Base-by-base conservation (phyloP, 2,329 filamentous ascomycete genomes). In the Xylariales sp. region DNA sequence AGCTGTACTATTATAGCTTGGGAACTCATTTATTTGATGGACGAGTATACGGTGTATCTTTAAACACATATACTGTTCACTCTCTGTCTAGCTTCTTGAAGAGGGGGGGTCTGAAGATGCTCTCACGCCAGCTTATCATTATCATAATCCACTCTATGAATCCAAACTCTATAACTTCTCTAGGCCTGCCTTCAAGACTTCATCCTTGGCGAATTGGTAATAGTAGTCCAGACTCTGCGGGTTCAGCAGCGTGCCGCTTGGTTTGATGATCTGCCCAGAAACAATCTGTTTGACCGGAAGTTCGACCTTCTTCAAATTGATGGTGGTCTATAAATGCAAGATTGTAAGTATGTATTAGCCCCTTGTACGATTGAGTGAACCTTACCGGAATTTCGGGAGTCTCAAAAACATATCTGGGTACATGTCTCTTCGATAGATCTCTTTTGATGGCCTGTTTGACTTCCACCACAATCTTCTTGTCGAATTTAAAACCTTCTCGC, bases 301-400 rank as follows among this genome's bases (percentile, higher is more conserved):
- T 57, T 93, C 87, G 4, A 93, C 87, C 60, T 93, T 93, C 59
- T 93, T 93, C 34, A 87, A 62, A 55, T 91, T 93, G 45, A 93
- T 80, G 0, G 87, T 93, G 0, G 81, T 85, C 80, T 88, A n/a
- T 17, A 8, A 11, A 3, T n/a, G n/a, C n/a, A n/a, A n/a, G n/a
- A n/a, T n/a, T n/a, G n/a, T 25, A 30, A 10, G 32, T 56, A 23
- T 60, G 51, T 3, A 14, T 12, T 4, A 2, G 4, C 12, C 28
- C 25, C 12, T n/a, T 4, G 17, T 18, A 19, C 11, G 15, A 18
- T 35, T 10, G 15, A 5, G 12, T 38, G 28, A 4, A 18, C 72
- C 81, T 65, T 60, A 87, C 84, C 43, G 87, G 88, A 55, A 93
- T 89, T 49, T 86, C 87, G 14, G 81, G 81, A 6, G 85, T 87